Base-by-base conservation (phyloP, 352 stramenopile species). In the Pythium guiyangense region DNA sequence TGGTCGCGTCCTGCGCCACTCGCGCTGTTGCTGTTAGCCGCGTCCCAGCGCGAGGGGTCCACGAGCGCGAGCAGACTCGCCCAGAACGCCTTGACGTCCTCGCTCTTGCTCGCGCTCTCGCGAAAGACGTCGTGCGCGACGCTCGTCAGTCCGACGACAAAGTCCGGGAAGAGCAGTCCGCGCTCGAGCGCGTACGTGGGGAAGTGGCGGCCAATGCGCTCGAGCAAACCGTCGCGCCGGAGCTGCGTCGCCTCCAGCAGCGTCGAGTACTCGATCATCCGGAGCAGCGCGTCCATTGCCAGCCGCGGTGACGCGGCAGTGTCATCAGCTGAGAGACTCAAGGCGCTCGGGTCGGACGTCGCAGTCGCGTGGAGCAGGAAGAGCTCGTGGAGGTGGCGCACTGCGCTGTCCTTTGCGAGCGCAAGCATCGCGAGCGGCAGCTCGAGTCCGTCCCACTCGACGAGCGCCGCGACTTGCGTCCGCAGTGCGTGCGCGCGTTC, bases 161-260 rank as follows among this genome's bases (percentile, higher is more conserved):
- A 90, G 35, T 90, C 79, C 27, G 67, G 39, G 39, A 87, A 86
- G n/a, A 74, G 49, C 9, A 86, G 59, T 26, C 78, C 78, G 25
- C 75, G 70, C 17, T 74, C 67, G 2, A 57, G 51, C 22, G 70
- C 73, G n/a, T 86, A 80, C 12, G 71, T 55, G 8, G 75, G 78
- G 31, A 79, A 67, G 35, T 79, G 54, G 0, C 45, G 54, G 4
- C 60, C 20, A n/a, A 88, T 40, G 14, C 57, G 52, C 48, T 68
- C 68, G 4, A 39, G 27, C 15, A 82, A 51, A 12, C 61, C 54
- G 29, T 80, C 72, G 22, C 57, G 57, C 39, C 67, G 52, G 18
- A 79, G 54, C 3, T 69, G 52, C 31, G 74, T 72, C n/a, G 73
- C 63, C 34, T 77, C 70, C 22, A 79, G 44, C 9, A 70, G 40